Conservation (phyloP, 2,329 filamentous ascomycete genomes). For the Exophiala mesophila region DNA sequence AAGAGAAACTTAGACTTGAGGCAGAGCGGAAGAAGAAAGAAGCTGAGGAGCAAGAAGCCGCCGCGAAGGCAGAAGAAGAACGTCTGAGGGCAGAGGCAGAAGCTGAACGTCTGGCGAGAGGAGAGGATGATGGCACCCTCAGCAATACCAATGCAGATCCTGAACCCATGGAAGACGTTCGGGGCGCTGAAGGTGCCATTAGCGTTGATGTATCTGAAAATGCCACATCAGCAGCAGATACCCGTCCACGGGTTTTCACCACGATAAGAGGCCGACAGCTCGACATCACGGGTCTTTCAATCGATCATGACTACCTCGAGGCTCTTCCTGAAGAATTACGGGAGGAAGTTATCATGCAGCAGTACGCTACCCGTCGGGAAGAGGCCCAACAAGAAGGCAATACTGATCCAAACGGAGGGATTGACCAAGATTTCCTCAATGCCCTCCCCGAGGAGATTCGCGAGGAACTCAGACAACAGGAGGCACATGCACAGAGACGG, state of each 20-base stretch:
- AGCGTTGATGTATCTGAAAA: slow-evolving; percentile 31
- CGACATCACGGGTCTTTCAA: slow-evolving; percentile 90
- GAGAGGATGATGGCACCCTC: slow-evolving; percentile 24
- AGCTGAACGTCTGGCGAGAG: slow-evolving; percentile 37
- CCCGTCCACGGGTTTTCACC: slow-evolving; percentile 66
- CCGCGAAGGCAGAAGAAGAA: slow-evolving; percentile 45
- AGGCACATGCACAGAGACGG: slow-evolving; percentile 80
- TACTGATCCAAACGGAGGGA: slow-evolving; percentile 27
- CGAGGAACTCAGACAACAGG: slow-evolving; percentile 83
- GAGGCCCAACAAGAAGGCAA: slow-evolving; percentile 66
- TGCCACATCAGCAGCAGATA: slow-evolving; percentile 35
- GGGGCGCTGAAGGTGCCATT: slow-evolving; percentile 44
- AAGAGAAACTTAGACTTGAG: slow-evolving; percentile 62
- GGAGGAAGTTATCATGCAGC: slow-evolving; percentile 91
- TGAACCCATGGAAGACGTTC: slow-evolving; percentile 72
- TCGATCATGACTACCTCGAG: slow-evolving; percentile 89
- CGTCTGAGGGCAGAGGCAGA: slow-evolving; percentile 54
- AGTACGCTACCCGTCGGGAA: slow-evolving; percentile 75
- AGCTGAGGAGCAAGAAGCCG: slow-evolving; percentile 64
- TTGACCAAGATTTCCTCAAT: slow-evolving; percentile 73
- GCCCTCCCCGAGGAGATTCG: slow-evolving; percentile 87
- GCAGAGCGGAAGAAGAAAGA: slow-evolving; percentile 67
- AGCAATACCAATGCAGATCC: slow-evolving; percentile 28
- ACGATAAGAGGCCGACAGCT: slow-evolving; percentile 81
- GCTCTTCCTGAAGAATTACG: slow-evolving; percentile 96